phyloP scores from a whole-genome alignment of 2,329 filamentous ascomycete species.

The Beauveria sp. region DNA sequence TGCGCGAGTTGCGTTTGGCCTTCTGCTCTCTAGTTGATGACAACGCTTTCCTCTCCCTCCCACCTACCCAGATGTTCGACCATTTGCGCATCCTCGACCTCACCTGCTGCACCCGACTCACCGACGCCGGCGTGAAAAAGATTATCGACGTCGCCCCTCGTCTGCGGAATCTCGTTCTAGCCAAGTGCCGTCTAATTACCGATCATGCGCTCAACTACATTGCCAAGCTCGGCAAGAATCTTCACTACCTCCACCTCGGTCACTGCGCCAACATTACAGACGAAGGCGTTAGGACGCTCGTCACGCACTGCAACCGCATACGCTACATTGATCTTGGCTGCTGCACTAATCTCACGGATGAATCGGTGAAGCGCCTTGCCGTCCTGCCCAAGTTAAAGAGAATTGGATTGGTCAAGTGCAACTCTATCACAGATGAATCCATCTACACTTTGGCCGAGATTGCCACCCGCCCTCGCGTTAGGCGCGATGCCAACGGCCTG shows the following conservation, averaged over 20 bases:
- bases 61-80: slow-evolving; percentile 64
- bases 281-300: slow-evolving; percentile 73
- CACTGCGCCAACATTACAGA: slow-evolving; percentile 92
- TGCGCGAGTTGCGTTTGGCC: slow-evolving; percentile 85
- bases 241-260: slow-evolving; percentile 93
- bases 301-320: slow-evolving; percentile 83
- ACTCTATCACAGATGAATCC: slow-evolving; percentile 80
- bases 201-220: slow-evolving; percentile 84
- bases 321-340: slow-evolving; percentile 98
- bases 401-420: slow-evolving; percentile 92
- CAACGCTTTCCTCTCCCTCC: slow-evolving; percentile 75
- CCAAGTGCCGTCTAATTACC: slow-evolving; percentile 90
- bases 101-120: slow-evolving; percentile 77
- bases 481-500: slow-evolving; percentile 41
- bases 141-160: slow-evolving; percentile 83
- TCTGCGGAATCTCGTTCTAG: slow-evolving; percentile 84
- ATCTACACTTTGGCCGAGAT: slow-evolving; percentile 76
- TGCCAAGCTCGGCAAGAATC: slow-evolving; percentile 82
- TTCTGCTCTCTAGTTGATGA: slow-evolving; percentile 82
- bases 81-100: slow-evolving; percentile 88
- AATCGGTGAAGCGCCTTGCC: slow-evolving; percentile 76
- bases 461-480: slow-evolving; percentile 44
- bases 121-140: slow-evolving; percentile 78
- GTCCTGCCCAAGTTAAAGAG: slow-evolving; percentile 86
- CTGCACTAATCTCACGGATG: slow-evolving; percentile 80